phyloP scores from a whole-genome alignment of 78 protist genomes.

The Dictyostelium intermedium region DNA sequence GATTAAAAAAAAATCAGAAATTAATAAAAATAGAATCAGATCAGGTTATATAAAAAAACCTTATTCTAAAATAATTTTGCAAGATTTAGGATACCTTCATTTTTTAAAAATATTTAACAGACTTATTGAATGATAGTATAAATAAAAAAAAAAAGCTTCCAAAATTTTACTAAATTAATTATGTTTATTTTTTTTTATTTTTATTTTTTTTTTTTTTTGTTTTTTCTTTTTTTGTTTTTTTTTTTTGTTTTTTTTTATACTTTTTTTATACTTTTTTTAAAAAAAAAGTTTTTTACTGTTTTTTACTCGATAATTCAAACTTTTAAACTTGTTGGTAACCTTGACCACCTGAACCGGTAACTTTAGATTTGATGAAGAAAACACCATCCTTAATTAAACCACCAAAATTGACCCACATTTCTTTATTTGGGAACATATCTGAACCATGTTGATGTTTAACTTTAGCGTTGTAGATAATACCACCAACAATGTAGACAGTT shows the following conservation, averaged over 20 bases:
- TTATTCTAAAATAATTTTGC: no score
- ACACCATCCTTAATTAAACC: slow-evolving; percentile 61
- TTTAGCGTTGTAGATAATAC: slow-evolving; percentile 26
- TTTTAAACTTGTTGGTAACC: slow-evolving; percentile 63
- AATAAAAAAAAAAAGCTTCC: no score
- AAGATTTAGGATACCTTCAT: no score
- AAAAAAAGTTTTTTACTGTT: background rate
- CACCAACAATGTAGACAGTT: slow-evolving; percentile 29
- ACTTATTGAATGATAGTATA: no score
- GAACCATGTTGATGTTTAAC: slow-evolving; percentile 25
- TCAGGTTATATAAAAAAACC: no score
- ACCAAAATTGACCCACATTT: slow-evolving; percentile 12
- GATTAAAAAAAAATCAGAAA: no score
- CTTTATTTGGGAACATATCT: slow-evolving; percentile 62
- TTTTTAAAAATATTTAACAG: no score
- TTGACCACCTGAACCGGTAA: background rate
- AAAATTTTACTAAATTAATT: background rate
- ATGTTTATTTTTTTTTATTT: no score
- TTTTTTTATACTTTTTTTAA: background rate
- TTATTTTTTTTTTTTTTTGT: background rate
- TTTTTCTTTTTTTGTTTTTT: no score
- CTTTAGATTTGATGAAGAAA: slow-evolving; percentile 34
- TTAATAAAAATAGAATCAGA: no score
- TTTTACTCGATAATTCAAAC: background rate
- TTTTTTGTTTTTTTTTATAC: background rate